Evolutionary conservation across 371 early-diverging fungal genomes (phyloP).

Genomic region (Mucor sp.): DNA sequence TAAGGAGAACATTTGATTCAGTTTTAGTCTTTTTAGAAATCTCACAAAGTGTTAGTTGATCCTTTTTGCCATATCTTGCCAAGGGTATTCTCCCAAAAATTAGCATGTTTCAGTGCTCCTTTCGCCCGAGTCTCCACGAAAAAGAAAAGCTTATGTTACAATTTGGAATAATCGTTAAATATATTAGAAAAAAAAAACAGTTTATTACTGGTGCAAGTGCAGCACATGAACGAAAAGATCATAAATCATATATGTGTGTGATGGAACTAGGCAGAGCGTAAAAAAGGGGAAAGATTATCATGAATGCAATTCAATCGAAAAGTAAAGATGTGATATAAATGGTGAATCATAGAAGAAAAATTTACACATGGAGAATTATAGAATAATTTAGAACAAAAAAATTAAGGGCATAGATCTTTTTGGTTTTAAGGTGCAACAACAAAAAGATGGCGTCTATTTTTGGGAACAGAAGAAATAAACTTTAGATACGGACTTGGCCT

Average conservation of each 20-base stretch:
- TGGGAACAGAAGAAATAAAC: not conserved
- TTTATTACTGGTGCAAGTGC: not conserved
- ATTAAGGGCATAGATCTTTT: not conserved
- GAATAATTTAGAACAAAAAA: not conserved
- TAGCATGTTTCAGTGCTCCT: not conserved
- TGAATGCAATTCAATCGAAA: not conserved
- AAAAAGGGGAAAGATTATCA: not conserved
- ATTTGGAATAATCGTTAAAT: not conserved
- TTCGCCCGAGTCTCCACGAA: not conserved
- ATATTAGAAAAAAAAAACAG: not conserved
- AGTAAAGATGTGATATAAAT: not conserved
- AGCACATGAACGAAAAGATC: not conserved
- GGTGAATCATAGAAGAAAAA: not conserved
- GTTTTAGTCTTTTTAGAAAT: not conserved
- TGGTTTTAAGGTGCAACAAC: not conserved
- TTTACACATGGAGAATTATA: not conserved
- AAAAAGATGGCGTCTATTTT: not conserved
- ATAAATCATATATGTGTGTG: not conserved
- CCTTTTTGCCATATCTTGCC: not conserved
- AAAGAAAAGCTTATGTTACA: not conserved
- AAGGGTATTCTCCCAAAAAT: not conserved
- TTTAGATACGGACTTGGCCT: constrained; percentile 38
- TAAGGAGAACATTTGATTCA: not conserved
- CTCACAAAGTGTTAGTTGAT: not conserved
- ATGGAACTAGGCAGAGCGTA: not conserved